These are phyloP conservation scores for Lanzia echinophila DNA, from an alignment of 2,329 filamentous ascomycete species.

Conservation along the genomic window DNA sequence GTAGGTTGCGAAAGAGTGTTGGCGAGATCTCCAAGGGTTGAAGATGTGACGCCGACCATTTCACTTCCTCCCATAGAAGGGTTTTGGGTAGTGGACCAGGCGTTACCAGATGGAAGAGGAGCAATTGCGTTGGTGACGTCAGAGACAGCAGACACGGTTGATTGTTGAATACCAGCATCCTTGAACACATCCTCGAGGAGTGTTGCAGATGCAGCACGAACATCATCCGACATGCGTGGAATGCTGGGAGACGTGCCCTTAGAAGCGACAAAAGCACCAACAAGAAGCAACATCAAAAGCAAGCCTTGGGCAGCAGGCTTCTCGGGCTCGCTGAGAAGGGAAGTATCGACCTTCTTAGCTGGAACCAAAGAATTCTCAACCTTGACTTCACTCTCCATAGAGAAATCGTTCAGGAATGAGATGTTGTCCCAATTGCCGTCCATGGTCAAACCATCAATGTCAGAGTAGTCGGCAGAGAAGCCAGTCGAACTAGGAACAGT, in stretches of 20 bases:
- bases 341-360: constrained; percentile 46
- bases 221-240: constrained; percentile 71
- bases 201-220: constrained; percentile 69
- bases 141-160: constrained; percentile 31
- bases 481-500: constrained; percentile 50
- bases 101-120: constrained; percentile 46
- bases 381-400: constrained; percentile 56
- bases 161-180: constrained; percentile 57
- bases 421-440: constrained; percentile 76
- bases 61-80: constrained; percentile 37
- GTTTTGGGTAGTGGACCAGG: constrained; percentile 37
- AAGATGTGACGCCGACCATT: constrained; percentile 47
- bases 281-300: constrained; percentile 91
- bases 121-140: constrained; percentile 30
- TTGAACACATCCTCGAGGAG: constrained; percentile 77
- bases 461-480: constrained; percentile 66
- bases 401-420: constrained; percentile 67
- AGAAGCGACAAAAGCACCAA: constrained; percentile 91
- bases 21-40: constrained; percentile 59
- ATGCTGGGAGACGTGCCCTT: constrained; percentile 69
- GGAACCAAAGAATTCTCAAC: constrained; percentile 46
- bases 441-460: constrained; percentile 81
- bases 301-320: constrained; percentile 71
- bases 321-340: constrained; percentile 44
- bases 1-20: constrained; percentile 66